phyloP scores from a whole-genome alignment of 2,329 filamentous ascomycete species.

The Leptodontidium sp. region DNA sequence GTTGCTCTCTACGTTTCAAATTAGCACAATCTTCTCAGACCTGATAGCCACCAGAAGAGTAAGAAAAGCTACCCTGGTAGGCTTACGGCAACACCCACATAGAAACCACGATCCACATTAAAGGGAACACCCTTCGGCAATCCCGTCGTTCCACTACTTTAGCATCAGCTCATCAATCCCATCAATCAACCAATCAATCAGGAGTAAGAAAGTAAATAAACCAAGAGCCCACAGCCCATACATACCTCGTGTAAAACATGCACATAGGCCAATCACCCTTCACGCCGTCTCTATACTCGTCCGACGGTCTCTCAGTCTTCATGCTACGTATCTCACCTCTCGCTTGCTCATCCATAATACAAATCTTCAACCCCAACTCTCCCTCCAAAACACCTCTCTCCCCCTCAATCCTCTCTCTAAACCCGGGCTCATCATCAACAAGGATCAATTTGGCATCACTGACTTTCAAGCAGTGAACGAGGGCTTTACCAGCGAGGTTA shows the following conservation, averaged over 20 bases:
- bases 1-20: constrained; percentile 26
- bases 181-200: background rate
- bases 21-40: background rate
- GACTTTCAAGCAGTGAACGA: constrained; percentile 71
- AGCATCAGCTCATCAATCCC: constrained; percentile 17
- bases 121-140: constrained; percentile 76
- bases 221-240: background rate
- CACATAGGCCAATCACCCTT: constrained; percentile 63
- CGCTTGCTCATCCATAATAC: constrained; percentile 59
- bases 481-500: constrained; percentile 68
- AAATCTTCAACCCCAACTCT: constrained; percentile 59
- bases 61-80: constrained; percentile 3
- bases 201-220: background rate
- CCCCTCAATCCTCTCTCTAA: constrained; percentile 64
- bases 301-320: constrained; percentile 59
- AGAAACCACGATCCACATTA: constrained; percentile 55
- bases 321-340: constrained; percentile 56
- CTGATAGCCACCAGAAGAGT: background rate
- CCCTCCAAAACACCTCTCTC: constrained; percentile 60
- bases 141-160: constrained; percentile 73
- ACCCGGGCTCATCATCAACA: constrained; percentile 63
- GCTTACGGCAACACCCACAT: constrained; percentile 39
- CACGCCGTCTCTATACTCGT: constrained; percentile 62
- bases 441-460: constrained; percentile 64
- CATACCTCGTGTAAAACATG: constrained; percentile 73